These are phyloP conservation scores for Erythrobasidium yunnanense DNA, from an alignment of 768 basidiomycete genomes.

Conservation along the genomic window DNA sequence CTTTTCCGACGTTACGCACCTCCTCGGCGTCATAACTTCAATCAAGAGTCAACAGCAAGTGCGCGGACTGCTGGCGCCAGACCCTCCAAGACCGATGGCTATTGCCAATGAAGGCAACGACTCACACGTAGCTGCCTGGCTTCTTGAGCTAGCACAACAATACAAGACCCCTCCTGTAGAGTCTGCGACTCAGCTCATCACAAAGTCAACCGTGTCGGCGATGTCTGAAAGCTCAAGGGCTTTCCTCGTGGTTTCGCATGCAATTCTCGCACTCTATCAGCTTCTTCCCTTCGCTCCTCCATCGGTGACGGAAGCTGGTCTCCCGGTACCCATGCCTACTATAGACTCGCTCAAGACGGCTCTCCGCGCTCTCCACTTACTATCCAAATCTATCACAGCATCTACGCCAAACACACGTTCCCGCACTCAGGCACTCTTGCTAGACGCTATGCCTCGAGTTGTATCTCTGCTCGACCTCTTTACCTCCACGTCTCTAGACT, in stretches of 20 bases:
- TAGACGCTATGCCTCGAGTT: conserved; percentile 18
- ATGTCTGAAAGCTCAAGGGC: not conserved
- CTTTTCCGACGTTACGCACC: conserved; percentile 19
- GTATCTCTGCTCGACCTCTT: conserved; percentile 17
- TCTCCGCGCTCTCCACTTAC: not conserved
- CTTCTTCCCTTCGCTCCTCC: conserved; percentile 9
- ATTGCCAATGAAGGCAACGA: conserved; percentile 13
- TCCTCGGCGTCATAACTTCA: conserved; percentile 12
- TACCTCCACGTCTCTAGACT: not conserved
- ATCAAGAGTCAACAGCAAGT: not conserved
- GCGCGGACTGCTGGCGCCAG: not conserved
- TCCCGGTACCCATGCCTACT: conserved; percentile 6
- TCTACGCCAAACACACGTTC: conserved; percentile 6
- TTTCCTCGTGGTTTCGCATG: conserved; percentile 14
- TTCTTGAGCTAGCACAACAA: conserved; percentile 19
- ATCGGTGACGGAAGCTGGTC: not conserved
- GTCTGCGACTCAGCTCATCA: not conserved
- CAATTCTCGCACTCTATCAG: conserved; percentile 16
- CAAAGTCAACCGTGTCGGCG: not conserved
- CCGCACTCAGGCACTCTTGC: conserved; percentile 18
- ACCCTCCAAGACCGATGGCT: conserved; percentile 7
- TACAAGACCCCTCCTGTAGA: too few species aligned
- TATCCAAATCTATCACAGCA: not conserved
- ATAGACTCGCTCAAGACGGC: conserved; percentile 6
- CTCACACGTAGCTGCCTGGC: conserved; percentile 13